phyloP scores from a whole-genome alignment of 78 protist genomes.

The Pelomyxa schiedti region DNA sequence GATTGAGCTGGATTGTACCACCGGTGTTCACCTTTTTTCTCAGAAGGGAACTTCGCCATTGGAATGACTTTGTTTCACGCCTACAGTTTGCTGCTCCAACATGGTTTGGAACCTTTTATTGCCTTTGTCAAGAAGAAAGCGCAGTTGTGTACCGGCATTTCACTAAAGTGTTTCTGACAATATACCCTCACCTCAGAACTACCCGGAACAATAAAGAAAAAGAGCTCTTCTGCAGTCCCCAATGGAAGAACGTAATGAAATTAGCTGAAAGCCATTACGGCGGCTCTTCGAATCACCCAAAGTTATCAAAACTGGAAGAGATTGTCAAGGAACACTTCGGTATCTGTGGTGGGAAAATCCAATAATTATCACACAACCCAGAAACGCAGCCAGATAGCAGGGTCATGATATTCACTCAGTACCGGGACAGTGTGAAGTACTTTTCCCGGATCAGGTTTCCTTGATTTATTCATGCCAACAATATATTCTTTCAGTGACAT shows the following conservation, averaged over 20 bases:
- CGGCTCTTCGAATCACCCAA: conserved; percentile 11
- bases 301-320: not conserved
- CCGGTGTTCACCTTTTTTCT: not conserved
- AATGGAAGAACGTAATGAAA: no score
- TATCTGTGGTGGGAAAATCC: no score
- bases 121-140: not conserved
- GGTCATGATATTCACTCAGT: conserved; percentile 59
- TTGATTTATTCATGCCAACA: not conserved
- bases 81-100: not conserved
- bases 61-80: not conserved
- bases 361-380: not conserved
- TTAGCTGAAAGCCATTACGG: no score
- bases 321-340: conserved; percentile 25
- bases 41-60: not conserved
- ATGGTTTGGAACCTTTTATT: not conserved
- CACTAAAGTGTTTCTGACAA: no score
- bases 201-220: conserved; percentile 12
- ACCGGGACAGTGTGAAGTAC: conserved; percentile 21
- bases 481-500: no score
- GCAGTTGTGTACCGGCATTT: no score
- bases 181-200: no score
- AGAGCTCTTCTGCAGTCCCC: conserved; percentile 23
- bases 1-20: not conserved
- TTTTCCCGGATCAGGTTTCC: not conserved
- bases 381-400: no score